These are phyloP conservation scores for Bipolaris oryzae DNA, from an alignment of 2,329 filamentous ascomycete genomes.

Conservation along the genomic window DNA sequence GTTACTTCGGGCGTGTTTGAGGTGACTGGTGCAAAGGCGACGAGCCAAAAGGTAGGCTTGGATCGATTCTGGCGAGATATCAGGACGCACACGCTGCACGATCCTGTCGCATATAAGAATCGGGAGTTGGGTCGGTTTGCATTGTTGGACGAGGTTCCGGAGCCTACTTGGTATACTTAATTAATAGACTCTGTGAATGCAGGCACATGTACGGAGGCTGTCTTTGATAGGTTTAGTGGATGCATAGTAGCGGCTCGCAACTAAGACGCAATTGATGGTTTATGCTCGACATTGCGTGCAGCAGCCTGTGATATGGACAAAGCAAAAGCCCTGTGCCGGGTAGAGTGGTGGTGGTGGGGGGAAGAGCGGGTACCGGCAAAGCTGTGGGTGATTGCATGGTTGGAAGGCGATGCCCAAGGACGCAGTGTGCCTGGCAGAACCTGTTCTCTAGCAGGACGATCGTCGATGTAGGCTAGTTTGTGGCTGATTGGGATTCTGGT, in stretches of 20 bases:
- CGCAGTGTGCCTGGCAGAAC: constrained; percentile 13
- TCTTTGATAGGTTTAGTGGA: too few species aligned
- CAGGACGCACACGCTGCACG: constrained; percentile 69
- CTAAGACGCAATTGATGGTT: background rate
- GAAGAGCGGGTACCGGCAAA: constrained; percentile 8
- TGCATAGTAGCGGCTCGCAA: too few species aligned
- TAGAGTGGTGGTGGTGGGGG: background rate
- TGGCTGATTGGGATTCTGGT: background rate
- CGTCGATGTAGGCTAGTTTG: constrained; percentile 9
- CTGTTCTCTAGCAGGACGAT: constrained; percentile 7
- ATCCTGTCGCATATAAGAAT: constrained; percentile 72
- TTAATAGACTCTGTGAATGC: background rate
- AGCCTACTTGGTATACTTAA: constrained; percentile 68
- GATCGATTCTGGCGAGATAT: constrained; percentile 71
- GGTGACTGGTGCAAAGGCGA: constrained; percentile 65
- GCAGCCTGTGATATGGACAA: background rate
- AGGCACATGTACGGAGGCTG: background rate
- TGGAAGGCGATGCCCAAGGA: constrained; percentile 9
- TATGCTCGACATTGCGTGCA: background rate
- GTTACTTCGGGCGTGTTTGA: constrained; percentile 69
- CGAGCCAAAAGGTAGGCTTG: constrained; percentile 63
- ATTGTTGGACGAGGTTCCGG: constrained; percentile 62
- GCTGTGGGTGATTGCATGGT: constrained; percentile 5
- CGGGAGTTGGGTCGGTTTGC: constrained; percentile 65
- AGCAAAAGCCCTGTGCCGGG: constrained; percentile 6